phyloP scores from a whole-genome alignment of 305 asterid species.

The Monarda citriodora region DNA sequence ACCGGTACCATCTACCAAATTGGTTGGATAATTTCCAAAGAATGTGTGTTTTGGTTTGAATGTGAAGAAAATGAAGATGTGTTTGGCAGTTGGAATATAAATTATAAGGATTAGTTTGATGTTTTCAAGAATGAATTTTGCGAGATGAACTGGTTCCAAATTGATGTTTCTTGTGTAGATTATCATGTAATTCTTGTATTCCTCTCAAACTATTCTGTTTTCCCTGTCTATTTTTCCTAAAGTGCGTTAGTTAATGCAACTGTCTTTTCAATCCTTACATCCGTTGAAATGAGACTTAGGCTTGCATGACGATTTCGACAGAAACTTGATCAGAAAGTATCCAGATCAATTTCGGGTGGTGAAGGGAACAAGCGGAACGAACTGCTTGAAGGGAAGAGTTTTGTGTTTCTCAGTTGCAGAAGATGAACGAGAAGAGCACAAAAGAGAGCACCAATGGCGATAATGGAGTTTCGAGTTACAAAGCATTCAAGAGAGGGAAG shows the following conservation, averaged over 20 bases:
- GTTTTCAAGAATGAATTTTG: background rate
- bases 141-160: background rate
- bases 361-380: constrained; percentile 60
- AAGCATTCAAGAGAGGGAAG: constrained; percentile 78
- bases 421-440: constrained; percentile 52
- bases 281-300: constrained; percentile 96
- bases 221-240: too few species aligned
- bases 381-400: constrained; percentile 45
- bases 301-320: constrained; percentile 79
- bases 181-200: background rate
- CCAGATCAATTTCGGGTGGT: constrained; percentile 70
- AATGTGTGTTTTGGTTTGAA: background rate
- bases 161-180: background rate
- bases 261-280: constrained; percentile 69
- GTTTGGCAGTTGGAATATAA: background rate
- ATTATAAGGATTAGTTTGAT: background rate
- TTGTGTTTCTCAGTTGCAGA: constrained; percentile 74
- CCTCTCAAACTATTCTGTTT: background rate
- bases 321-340: constrained; percentile 47
- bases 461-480: constrained; percentile 29
- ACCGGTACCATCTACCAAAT: background rate
- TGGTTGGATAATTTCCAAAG: background rate
- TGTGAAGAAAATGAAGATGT: background rate
- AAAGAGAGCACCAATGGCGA: constrained; percentile 12
- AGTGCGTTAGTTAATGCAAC: constrained; percentile 22